These are phyloP conservation scores for Blastomyces emzantsi DNA, from an alignment of 2,329 filamentous ascomycete genomes.

Conservation along the genomic window DNA sequence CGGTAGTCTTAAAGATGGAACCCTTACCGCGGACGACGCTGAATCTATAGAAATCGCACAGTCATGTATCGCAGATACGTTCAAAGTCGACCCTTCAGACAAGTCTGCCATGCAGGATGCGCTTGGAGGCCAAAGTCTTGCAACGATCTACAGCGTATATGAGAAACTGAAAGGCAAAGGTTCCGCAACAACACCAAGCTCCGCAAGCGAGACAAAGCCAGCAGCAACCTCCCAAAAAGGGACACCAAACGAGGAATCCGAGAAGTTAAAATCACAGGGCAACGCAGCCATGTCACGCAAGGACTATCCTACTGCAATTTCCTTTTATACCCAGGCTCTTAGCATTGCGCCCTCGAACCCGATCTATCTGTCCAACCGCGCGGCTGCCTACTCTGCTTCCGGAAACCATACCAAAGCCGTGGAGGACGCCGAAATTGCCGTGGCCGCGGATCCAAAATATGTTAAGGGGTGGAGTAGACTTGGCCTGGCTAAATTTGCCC, in stretches of 20 bases:
- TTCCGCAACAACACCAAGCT: slow-evolving; percentile 33
- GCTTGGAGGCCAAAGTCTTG: slow-evolving; percentile 75
- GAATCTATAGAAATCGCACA: slow-evolving; percentile 91
- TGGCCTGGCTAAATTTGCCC: slow-evolving; percentile 80
- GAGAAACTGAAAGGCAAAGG: slow-evolving; percentile 77
- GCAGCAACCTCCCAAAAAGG: slow-evolving; percentile 22
- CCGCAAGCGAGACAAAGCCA: slow-evolving; percentile 35
- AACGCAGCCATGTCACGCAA: slow-evolving; percentile 94
- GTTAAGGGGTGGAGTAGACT: slow-evolving; percentile 96
- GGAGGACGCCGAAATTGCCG: slow-evolving; percentile 83
- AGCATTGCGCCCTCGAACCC: slow-evolving; percentile 74
- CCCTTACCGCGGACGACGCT: slow-evolving; percentile 74
- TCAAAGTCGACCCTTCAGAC: slow-evolving; percentile 85
- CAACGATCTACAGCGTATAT: slow-evolving; percentile 90
- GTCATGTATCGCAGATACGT: slow-evolving; percentile 90
- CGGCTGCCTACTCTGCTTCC: slow-evolving; percentile 79
- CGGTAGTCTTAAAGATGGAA: slow-evolving; percentile 77
- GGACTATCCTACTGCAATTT: slow-evolving; percentile 75
- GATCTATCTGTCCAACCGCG: slow-evolving; percentile 96
- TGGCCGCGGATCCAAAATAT: slow-evolving; percentile 80
- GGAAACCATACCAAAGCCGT: slow-evolving; percentile 76
- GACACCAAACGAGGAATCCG: slow-evolving; percentile 51
- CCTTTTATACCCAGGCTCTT: slow-evolving; percentile 80
- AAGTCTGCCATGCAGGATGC: slow-evolving; percentile 63
- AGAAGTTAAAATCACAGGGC: slow-evolving; percentile 78